A percentile compares a stretch with the other conserved stretches of the same genome.
phyloP scores from a whole-genome alignment of 2,329 filamentous ascomycete species.

The Beauveria sp. region DNA sequence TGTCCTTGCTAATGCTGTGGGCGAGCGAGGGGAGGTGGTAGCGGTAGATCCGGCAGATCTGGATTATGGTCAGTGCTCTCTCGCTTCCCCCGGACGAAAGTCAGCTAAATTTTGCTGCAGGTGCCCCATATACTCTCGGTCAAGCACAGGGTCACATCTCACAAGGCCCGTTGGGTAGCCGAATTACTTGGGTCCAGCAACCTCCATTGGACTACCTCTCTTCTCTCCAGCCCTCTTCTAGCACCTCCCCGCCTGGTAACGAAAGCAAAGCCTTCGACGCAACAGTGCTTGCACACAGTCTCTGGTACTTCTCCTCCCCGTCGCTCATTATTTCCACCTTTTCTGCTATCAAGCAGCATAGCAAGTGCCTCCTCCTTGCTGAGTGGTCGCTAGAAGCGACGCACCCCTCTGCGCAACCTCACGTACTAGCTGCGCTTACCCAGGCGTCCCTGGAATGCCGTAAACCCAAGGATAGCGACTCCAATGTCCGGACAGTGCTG shows the following conservation, averaged over 20 bases:
- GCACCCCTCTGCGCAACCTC: slow-evolving; percentile 8
- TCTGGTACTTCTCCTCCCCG: slow-evolving; percentile 14
- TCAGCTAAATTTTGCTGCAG: not conserved
- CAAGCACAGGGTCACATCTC: slow-evolving; percentile 14
- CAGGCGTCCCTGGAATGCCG: slow-evolving; percentile 13
- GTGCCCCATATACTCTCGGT: slow-evolving; percentile 13
- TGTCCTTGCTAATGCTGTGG: slow-evolving; percentile 38
- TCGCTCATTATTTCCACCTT: slow-evolving; percentile 12
- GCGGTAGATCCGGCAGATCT: slow-evolving; percentile 41
- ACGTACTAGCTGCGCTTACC: slow-evolving; percentile 14
- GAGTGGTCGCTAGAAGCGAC: slow-evolving; percentile 13
- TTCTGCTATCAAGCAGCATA: slow-evolving; percentile 13
- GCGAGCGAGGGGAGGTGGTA: slow-evolving; percentile 31
- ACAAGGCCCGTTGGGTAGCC: slow-evolving; percentile 8
- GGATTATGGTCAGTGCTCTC: slow-evolving; percentile 30
- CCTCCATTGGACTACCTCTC: not conserved
- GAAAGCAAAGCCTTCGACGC: slow-evolving; percentile 7
- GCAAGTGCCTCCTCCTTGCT: slow-evolving; percentile 14
- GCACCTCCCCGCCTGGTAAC: not conserved
- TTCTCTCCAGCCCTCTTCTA: not conserved
- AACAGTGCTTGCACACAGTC: slow-evolving; percentile 12
- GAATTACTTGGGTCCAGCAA: slow-evolving; percentile 7
- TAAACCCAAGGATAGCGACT: slow-evolving; percentile 8
- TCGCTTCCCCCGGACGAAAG: not conserved
- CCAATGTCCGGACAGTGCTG: slow-evolving; percentile 10